Base-by-base conservation (phyloP, 2,329 filamentous ascomycete species). In the Cordyceps farinosa region DNA sequence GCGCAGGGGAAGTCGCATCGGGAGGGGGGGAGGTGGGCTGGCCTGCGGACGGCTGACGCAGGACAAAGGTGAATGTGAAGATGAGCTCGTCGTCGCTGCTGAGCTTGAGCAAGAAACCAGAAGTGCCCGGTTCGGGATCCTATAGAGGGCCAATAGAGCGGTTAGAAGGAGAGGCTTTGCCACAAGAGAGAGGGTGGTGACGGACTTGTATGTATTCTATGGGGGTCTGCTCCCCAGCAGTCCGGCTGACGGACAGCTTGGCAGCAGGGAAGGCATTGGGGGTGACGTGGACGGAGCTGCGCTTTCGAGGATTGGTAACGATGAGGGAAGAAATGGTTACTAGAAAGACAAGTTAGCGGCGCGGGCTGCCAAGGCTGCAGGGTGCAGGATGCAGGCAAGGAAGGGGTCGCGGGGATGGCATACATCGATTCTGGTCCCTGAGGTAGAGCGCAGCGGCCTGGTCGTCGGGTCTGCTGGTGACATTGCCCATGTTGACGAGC, bases 161-260 rank as follows among this genome's bases (percentile, higher is more conserved):
- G 27, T 53, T 34, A 47, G 59, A 58, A 69, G 63, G 55, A 53
- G 64, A 65, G 62, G 56, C 53, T 9, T 62, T 30, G 61, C 65
- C 52, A 22, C 22, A 64, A 54, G 48, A 56, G 45, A 63, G 38
- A 64, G 64, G 40, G 47, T 8, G 42, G 44, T 62, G 65, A 76
- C 79, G 67, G 81, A 96, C 93, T 87, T 97, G 94, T 50, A 99
- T 86, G 78, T 92, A 99, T 79, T 98, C 94, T 68, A 97, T 82
- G 8, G 91, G 88, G 62, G 82, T 81, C 66, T 86, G 86, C 73
- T 99, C 94, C 70, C 88, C 88, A 30, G 81, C 67, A 47, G 92
- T 87, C 71, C 90, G 87, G 72, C 85, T 88, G 54, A 88, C 91
- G 68, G 81, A 83, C 73, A 95, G 86, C 80, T 88, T 87, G 63